Base-by-base conservation (phyloP, 2,329 filamentous ascomycete genomes). In the Exophiala calicioides region DNA sequence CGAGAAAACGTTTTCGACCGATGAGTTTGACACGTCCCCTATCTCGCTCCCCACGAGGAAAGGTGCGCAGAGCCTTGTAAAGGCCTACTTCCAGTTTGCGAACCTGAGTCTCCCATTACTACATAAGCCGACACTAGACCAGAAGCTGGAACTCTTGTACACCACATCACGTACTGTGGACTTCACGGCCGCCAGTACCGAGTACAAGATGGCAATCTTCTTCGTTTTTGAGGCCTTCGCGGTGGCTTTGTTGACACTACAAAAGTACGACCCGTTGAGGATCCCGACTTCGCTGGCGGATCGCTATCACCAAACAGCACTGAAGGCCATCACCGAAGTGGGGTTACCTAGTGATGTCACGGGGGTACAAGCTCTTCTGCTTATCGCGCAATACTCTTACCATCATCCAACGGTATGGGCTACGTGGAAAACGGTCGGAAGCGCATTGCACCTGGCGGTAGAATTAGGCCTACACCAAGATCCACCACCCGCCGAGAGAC, bases 311-410 rank as follows among this genome's bases (percentile, higher is more conserved):
- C 32, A 32, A 13, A 41, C 31, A 3, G 34, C 47, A 10, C 30
- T 46, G 4, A 41, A 26, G 19, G 42, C 47, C 5, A n/a, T 50
- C 12, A 35, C 21, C 6, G 31, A 41, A 34, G 36, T 24, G 4
- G 42, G 47, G 5, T 24, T 50, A 13, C 41, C 47, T 6, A 32
- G 24, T 30, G 35, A 32, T 26, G 16, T 50, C 4, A 30, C 41
- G 26, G 42, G 53, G 8, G 50, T 50, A 4, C 50, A 53, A 29
- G 35, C 40, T 10, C 39, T 53, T 5, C 41, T 53, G 6, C 38
- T 53, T 24, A 27, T 49, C 9, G 38, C 32, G 12, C 50, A 53
- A 13, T 53, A 53, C 16, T 50, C 19, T 6, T 50, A 50, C 23
- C 47, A 50, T 26, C 47, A 50, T 37, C 42, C 47, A 12, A 46